Evolutionary conservation across 2,329 filamentous ascomycete species (phyloP).

Genomic region (Colletotrichum viniferum): DNA sequence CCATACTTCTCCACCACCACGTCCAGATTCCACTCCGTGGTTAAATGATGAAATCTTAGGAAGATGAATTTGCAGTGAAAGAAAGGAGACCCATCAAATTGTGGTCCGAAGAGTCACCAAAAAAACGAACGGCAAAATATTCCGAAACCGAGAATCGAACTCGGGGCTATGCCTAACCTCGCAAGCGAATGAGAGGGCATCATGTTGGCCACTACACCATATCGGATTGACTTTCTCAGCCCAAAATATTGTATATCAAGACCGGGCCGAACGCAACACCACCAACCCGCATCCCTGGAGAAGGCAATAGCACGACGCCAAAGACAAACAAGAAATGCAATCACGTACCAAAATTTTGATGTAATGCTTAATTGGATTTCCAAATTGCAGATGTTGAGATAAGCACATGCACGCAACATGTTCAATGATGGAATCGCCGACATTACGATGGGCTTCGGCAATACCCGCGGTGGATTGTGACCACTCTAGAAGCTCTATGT

Average conservation of each 20-base stretch:
- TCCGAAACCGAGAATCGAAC: slow-evolving; percentile 22
- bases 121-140: background rate
- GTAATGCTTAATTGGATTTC: background rate
- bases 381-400: background rate
- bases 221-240: background rate
- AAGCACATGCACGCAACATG: background rate
- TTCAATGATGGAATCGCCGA: background rate
- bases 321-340: background rate
- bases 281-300: background rate
- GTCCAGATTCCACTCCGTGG: background rate
- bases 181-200: background rate
- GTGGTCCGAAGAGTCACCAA: background rate
- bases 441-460: background rate
- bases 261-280: fast-evolving
- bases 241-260: background rate
- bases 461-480: background rate
- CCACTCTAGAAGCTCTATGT: background rate
- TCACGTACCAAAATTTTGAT: background rate
- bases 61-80: background rate
- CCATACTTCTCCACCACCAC: background rate
- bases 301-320: background rate
- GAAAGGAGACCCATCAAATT: background rate
- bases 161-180: slow-evolving; percentile 20
- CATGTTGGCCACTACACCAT: slow-evolving; percentile 21
- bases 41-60: background rate